Percentiles rank a stretch among this genome's conserved stretches.
These are phyloP conservation scores for Nothomitra cinnamomea DNA, from an alignment of 2,329 filamentous ascomycete species.

Conservation along the genomic window DNA sequence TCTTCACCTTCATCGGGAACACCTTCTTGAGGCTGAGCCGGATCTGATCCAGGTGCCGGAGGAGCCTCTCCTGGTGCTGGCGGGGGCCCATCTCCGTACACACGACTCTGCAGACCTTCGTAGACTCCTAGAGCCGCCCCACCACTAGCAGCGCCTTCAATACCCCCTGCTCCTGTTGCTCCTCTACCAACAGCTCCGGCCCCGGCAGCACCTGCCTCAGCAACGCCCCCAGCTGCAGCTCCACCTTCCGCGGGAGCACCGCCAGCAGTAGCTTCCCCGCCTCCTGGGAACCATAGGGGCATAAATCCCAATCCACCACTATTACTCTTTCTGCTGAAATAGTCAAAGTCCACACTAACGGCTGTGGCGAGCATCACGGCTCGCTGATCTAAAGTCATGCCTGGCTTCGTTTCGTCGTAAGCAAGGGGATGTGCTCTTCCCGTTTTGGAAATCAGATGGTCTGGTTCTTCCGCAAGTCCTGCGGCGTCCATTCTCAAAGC, in stretches of 20 bases:
- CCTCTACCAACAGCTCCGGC: slow-evolving; percentile 24
- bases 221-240: slow-evolving; percentile 14
- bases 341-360: slow-evolving; percentile 48
- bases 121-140: slow-evolving; percentile 45
- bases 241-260: slow-evolving; percentile 20
- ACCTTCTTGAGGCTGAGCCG: slow-evolving; percentile 16
- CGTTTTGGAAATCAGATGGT: slow-evolving; percentile 23
- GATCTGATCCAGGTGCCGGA: slow-evolving; percentile 15
- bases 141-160: slow-evolving; percentile 29
- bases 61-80: slow-evolving; percentile 8
- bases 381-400: slow-evolving; percentile 48
- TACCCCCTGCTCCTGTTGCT: slow-evolving; percentile 17
- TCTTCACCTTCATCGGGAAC: slow-evolving; percentile 16
- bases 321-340: slow-evolving; percentile 43
- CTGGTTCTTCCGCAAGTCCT: slow-evolving; percentile 21
- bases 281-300: slow-evolving; percentile 33
- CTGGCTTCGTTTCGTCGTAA: slow-evolving; percentile 14
- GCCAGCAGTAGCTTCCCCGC: slow-evolving; percentile 24
- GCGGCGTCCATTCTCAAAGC: slow-evolving; percentile 47
- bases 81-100: slow-evolving; percentile 15
- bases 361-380: slow-evolving; percentile 50
- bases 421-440: slow-evolving; percentile 13
- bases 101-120: slow-evolving; percentile 38
- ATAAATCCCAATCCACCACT: slow-evolving; percentile 30
- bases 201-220: slow-evolving; percentile 19